These are phyloP conservation scores for Chaetomiaceae sp. DNA, from an alignment of 2,329 filamentous ascomycete genomes.

Conservation along the genomic window DNA sequence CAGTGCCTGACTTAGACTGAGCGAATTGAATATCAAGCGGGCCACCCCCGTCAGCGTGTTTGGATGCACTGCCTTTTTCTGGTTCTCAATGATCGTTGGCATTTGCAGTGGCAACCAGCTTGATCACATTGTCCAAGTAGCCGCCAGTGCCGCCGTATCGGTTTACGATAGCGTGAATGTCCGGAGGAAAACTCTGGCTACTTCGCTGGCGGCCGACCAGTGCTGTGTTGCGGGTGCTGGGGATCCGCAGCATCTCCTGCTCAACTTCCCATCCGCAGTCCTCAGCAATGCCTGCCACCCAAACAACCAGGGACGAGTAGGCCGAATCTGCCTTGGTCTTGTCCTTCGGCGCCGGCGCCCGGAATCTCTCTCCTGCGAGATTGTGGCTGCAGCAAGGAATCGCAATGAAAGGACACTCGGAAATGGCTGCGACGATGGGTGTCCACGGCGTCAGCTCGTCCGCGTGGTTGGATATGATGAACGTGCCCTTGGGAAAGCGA, in stretches of 20 bases:
- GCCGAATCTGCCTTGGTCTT: conserved; percentile 55
- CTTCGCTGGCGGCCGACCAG: conserved; percentile 59
- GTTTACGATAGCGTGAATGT: conserved; percentile 40
- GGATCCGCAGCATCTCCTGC: conserved; percentile 82
- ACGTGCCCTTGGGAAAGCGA: conserved; percentile 65
- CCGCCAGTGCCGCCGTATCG: conserved; percentile 51
- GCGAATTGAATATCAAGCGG: background rate
- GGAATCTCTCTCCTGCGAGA: conserved; percentile 67
- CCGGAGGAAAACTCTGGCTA: conserved; percentile 27
- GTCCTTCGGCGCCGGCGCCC: conserved; percentile 54
- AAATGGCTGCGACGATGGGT: conserved; percentile 73
- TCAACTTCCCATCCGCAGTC: conserved; percentile 73
- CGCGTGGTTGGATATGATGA: conserved; percentile 95
- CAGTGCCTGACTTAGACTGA: conserved; percentile 60
- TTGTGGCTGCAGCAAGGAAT: conserved; percentile 95
- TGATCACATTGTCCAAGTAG: conserved; percentile 54
- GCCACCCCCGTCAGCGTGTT: background rate
- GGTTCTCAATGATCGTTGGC: conserved; percentile 5
- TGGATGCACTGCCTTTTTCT: background rate
- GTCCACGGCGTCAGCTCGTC: conserved; percentile 97
- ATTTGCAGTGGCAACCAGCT: conserved; percentile 41
- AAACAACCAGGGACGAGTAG: conserved; percentile 77
- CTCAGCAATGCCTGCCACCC: conserved; percentile 62
- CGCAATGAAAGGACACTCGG: conserved; percentile 74
- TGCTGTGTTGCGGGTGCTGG: conserved; percentile 81